Percentiles rank a stretch among this genome's conserved stretches.
Evolutionary conservation across 768 basidiomycete genomes (phyloP).

Genomic region (Kwoniella dendrophila): DNA sequence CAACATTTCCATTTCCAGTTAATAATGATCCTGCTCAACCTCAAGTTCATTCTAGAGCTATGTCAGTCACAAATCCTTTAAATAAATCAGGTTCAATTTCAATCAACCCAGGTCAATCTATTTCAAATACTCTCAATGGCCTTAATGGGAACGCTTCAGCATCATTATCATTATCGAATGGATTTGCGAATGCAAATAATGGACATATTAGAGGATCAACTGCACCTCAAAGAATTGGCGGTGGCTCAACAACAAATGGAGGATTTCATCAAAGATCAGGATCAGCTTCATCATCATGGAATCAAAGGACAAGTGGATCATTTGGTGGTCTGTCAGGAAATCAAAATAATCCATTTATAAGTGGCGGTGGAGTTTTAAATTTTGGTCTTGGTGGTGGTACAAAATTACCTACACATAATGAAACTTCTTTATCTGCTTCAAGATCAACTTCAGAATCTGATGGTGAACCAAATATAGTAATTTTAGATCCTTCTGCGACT

Average conservation of each 20-base stretch:
- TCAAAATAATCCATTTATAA: not conserved
- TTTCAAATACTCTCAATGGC: not conserved
- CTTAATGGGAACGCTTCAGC: conserved; percentile 8
- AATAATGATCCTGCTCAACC: conserved; percentile 19
- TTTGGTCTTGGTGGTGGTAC: conserved; percentile 17
- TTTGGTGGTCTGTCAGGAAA: not conserved
- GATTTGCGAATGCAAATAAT: not conserved
- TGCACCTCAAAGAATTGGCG: conserved; percentile 21
- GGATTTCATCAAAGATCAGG: conserved; percentile 24
- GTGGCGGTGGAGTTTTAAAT: not conserved
- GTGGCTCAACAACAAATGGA: not conserved
- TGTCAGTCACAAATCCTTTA: conserved; percentile 19
- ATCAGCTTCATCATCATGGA: conserved; percentile 36
- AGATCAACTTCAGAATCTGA: conserved; percentile 28
- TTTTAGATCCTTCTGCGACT: conserved; percentile 32
- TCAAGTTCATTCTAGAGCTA: conserved; percentile 22
- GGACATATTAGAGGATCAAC: conserved; percentile 22
- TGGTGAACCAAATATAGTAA: conserved; percentile 28
- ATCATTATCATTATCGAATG: too few relatives aligned
- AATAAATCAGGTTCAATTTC: conserved; percentile 19
- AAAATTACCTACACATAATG: conserved; percentile 42
- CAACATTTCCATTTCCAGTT: conserved; percentile 19
- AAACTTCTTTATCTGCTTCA: conserved; percentile 27
- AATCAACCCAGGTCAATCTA: conserved; percentile 7
- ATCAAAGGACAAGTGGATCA: conserved; percentile 12